Conservation (phyloP, 768 basidiomycete species). For the Hericium erinaceus region DNA sequence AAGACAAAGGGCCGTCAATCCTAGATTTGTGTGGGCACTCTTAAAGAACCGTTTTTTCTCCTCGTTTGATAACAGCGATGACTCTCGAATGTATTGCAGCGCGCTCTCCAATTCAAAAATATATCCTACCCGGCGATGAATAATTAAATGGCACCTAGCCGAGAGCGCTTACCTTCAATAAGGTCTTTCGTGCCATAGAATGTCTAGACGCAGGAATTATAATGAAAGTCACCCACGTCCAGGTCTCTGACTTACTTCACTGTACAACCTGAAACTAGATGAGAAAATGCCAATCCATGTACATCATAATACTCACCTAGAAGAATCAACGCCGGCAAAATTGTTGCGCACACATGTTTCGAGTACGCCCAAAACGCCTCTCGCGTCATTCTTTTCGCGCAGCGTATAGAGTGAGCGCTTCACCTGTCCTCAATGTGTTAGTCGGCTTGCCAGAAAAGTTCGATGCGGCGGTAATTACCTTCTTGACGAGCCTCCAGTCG, state of each 20-base stretch:
- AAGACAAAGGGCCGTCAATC: constrained; percentile 85
- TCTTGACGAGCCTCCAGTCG: constrained; percentile 81
- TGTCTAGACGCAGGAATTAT: constrained; percentile 40
- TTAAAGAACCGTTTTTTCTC: constrained; percentile 93
- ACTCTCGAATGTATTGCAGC: constrained; percentile 66
- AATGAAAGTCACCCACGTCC: constrained; percentile 1
- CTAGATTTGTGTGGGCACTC: constrained; percentile 80
- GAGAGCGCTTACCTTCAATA: constrained; percentile 58
- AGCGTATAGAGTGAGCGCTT: constrained; percentile 61
- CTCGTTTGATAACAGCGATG: constrained; percentile 64
- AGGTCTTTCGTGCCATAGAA: constrained; percentile 86
- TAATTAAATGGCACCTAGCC: constrained; percentile 4
- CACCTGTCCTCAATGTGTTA: constrained; percentile 32
- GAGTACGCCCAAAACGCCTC: constrained; percentile 81
- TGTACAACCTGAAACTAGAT: constrained; percentile 56
- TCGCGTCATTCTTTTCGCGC: constrained; percentile 70
- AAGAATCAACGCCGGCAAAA: constrained; percentile 87
- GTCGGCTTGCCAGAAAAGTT: not conserved
- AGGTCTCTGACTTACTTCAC: constrained; percentile 43
- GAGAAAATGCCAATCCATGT: not conserved
- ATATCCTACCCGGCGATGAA: constrained; percentile 45
- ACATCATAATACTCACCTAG: constrained; percentile 35
- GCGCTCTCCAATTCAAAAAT: constrained; percentile 69
- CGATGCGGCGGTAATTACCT: constrained; percentile 31
- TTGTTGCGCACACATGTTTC: constrained; percentile 87